Evolutionary conservation across 257 asterid species (phyloP), one percentile per base, ranked within the genome.

Genomic region (Penstemon newberryi): DNA sequence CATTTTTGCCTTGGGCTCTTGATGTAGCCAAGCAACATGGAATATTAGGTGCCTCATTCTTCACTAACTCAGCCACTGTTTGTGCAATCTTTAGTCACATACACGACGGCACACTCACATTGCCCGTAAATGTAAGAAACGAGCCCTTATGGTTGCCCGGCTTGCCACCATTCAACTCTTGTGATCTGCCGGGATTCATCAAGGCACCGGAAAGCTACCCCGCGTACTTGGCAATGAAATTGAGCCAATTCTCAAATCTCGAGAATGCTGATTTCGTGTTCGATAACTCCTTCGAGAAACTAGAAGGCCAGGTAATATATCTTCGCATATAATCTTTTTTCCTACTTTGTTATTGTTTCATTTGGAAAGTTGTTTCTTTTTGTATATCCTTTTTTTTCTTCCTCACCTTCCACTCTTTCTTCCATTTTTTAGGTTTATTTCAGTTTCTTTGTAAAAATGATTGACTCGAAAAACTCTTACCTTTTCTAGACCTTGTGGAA

Each of bases 1-100:
- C 91, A 0, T 83, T 89, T 67, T 70, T 89, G 6, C 94, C 94
- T 5, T 89, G 96, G 96, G 94, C 86, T 8, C 88, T 89, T 50
- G 90, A 89, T 54, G 91, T 89, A 0, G 91, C 96, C 15, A 76
- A 64, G 70, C 40, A 54, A 0, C 80, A 81, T 18, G 85, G 86
- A 25, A 41, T 81, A 6, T 47, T 66, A 0, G 94, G 86, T n/a
- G 96, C 91, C 6, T 63, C 96, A 2, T 89, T 86, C 53, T 89
- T 86, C 75, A 89, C 94, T 19, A 86, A 86, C 68, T 81, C 91
- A 0, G 85, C 83, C 45, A 53, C 85, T 1, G 96, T 86, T 13
- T 75, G 85, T 46, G 83, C 87, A 0, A 65, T 89, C 3, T 83
- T 86, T 77, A 73, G 82, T 70, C 84, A 67, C 61, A 67, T 89